Evolutionary conservation across 169 alveolate genomes (phyloP), one percentile per base, ranked within the genome.

Genomic region (Pseudocohnilembus persalinus): DNA sequence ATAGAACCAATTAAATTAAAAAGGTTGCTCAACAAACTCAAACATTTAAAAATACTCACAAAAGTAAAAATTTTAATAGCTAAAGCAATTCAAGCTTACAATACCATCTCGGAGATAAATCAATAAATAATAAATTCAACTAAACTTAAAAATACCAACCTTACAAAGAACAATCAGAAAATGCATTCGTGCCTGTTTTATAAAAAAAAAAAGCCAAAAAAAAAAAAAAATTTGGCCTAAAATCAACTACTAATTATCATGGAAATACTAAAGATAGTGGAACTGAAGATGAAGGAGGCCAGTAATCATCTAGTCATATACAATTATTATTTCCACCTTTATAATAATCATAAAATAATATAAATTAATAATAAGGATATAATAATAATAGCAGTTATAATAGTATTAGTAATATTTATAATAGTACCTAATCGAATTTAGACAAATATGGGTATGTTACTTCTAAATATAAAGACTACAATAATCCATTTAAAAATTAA

Each of bases 161-260:
- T 26, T 73, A 73, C 6, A 73, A 73, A 73, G 76, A 73, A 15
- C 30, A 29, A 6, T 6, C 30, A n/a, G 76, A 73, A 73, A 73
- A 73, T 73, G 76, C 26, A 15, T 73, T 73, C 31, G 6, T 15
- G 6, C 76, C 76, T n/a, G 76, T 73, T n/a, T 29, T 73, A n/a
- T 73, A 11, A 73, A 73, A 15, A 15, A 73, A 73, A 73, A 73
- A 73, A 73, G 76, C 76, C 1, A 73, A n/a, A 73, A 73, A 73
- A 20, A 49, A 49, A 49, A 49, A 49, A 49, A 49, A 49, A 49
- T 49, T 49, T 49, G 68, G 68, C 4, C 20, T 11, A 49, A 11
- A 49, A 49, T 49, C 4, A 49, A 11, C 4, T 11, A 49, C 68
- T 49, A 4, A 49, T 11, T 49, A 49, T 49, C 4, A 49, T 49